A percentile compares a stretch with the other conserved stretches of the same genome.
These are phyloP conservation scores for Termitomyces sp. DNA, from an alignment of 768 basidiomycete genomes.

Conservation along the genomic window DNA sequence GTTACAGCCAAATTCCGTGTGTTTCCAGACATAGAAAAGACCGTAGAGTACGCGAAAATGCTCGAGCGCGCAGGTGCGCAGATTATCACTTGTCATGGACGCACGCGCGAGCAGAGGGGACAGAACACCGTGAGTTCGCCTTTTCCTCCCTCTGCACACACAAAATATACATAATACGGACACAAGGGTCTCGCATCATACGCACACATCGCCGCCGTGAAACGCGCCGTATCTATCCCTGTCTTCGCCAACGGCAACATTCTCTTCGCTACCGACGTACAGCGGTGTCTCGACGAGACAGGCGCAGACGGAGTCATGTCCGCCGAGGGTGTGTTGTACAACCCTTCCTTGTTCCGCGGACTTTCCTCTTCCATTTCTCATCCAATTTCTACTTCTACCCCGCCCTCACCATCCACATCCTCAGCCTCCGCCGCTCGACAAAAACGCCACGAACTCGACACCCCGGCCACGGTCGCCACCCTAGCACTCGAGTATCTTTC, in stretches of 20 bases:
- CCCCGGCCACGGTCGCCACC: too few species aligned
- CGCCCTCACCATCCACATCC: too few species aligned
- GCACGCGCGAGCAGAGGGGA: conserved; percentile 87
- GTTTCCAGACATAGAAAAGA: not conserved
- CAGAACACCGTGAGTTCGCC: conserved; percentile 50
- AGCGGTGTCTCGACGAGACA: not conserved
- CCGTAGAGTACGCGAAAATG: too few species aligned
- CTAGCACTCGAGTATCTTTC: too few species aligned
- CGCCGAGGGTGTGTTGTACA: conserved; percentile 92
- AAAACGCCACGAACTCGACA: too few species aligned
- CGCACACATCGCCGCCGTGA: conserved; percentile 52
- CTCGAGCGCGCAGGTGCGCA: conserved; percentile 96
- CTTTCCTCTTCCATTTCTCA: conserved; percentile 36
- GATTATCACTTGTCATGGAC: conserved; percentile 90
- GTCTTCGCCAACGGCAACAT: too few species aligned
- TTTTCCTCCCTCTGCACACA: too few species aligned
- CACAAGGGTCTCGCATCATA: conserved; percentile 14
- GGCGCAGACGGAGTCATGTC: conserved; percentile 77
- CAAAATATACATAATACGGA: too few species aligned
- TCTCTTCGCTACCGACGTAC: not conserved
- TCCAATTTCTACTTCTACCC: not conserved
- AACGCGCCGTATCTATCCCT: conserved; percentile 91
- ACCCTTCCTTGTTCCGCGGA: conserved; percentile 85
- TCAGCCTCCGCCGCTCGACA: not conserved
- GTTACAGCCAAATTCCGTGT: not conserved